A percentile compares a stretch with the other conserved stretches of the same genome.
phyloP scores from a whole-genome alignment of 192 early-diverging fungal species.

The Diversispora epigaea region DNA sequence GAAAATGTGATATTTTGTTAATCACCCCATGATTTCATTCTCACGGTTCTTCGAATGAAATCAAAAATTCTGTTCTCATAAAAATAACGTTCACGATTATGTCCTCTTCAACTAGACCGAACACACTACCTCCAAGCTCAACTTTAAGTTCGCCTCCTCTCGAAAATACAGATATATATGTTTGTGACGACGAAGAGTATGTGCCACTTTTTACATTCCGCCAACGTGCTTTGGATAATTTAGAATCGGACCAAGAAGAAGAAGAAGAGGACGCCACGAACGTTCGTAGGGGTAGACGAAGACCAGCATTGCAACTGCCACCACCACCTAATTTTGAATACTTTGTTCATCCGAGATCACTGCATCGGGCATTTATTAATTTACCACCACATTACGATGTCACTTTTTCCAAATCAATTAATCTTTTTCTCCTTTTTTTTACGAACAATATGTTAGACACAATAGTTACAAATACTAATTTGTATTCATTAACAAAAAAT shows the following conservation, averaged over 20 bases:
- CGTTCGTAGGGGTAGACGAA: neutral
- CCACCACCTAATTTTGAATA: neutral
- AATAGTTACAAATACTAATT: neutral
- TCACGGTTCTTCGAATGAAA: neutral
- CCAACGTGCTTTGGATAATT: too few species aligned
- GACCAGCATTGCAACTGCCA: neutral
- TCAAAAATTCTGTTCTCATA: neutral
- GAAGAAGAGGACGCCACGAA: neutral
- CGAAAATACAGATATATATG: neutral
- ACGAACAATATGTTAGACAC: neutral
- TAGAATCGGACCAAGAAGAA: neutral
- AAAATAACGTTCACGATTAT: neutral
- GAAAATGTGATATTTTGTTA: neutral
- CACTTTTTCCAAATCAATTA: conserved; percentile 2
- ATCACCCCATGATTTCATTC: neutral
- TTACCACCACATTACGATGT: neutral
- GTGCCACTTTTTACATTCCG: neutral
- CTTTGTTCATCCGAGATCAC: neutral
- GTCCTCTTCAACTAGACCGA: neutral
- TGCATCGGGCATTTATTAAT: conserved; percentile 2
- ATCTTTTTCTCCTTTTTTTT: neutral
- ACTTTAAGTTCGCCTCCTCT: neutral
- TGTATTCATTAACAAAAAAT: neutral
- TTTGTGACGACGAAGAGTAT: neutral
- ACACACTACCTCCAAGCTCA: neutral